Evolutionary conservation across 768 basidiomycete genomes (phyloP).

Genomic region (Kwoniella bestiolae): DNA sequence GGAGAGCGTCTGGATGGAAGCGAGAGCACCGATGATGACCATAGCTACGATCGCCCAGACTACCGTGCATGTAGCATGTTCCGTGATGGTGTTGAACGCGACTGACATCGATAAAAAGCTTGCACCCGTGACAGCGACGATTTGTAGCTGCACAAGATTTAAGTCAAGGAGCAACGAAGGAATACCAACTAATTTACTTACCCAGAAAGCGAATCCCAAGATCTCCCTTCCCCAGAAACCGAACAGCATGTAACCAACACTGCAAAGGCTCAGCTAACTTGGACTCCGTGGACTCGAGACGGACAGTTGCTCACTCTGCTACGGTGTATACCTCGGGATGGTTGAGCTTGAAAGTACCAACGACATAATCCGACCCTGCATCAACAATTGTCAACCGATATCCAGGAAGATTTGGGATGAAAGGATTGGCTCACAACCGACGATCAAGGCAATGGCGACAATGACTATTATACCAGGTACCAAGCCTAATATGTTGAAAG

Average conservation of each 20-base stretch:
- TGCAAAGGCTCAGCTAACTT: neutral
- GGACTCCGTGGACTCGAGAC: neutral
- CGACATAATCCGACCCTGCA: constrained; percentile 41
- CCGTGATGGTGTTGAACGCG: constrained; percentile 56
- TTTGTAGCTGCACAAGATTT: constrained; percentile 16
- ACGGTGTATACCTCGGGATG: constrained; percentile 49
- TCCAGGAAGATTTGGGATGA: neutral
- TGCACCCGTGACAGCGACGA: constrained; percentile 22
- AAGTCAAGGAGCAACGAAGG: neutral
- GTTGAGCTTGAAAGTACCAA: constrained; percentile 47
- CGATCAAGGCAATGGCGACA: constrained; percentile 36
- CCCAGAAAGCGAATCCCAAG: constrained; percentile 37
- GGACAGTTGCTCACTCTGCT: constrained; percentile 19
- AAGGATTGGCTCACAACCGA: constrained; percentile 35
- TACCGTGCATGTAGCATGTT: constrained; percentile 57
- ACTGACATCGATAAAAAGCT: constrained; percentile 55
- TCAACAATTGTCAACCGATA: neutral
- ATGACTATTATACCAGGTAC: constrained; percentile 29
- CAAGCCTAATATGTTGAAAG: constrained; percentile 22
- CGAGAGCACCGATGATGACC: constrained; percentile 40
- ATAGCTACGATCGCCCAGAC: constrained; percentile 56
- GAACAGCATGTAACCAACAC: constrained; percentile 39
- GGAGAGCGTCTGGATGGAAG: constrained; percentile 52
- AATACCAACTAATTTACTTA: constrained; percentile 5
- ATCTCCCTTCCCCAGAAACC: constrained; percentile 43